Evolutionary conservation across 306 rosid species (phyloP).

Genomic region (Bauhinia variegata): DNA sequence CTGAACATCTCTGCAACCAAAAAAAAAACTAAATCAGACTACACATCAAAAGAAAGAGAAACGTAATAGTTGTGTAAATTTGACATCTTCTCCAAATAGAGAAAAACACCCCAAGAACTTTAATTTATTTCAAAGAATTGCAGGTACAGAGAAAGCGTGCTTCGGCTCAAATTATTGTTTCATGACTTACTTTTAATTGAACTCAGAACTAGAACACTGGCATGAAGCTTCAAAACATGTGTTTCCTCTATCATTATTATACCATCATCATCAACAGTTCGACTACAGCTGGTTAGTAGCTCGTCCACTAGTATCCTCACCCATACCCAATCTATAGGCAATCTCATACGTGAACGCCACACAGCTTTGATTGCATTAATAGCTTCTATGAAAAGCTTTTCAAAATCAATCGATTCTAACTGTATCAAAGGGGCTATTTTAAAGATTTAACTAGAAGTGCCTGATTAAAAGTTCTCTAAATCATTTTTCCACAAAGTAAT

Average conservation of each 20-base stretch:
- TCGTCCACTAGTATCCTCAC: too few relatives aligned
- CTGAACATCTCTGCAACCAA: slow-evolving; percentile 49
- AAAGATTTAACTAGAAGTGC: background rate
- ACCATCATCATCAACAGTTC: background rate
- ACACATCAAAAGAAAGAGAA: too few relatives aligned
- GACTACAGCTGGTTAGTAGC: too few relatives aligned
- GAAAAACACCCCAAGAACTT: background rate
- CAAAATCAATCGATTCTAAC: too few relatives aligned
- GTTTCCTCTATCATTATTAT: background rate
- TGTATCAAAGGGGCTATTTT: too few relatives aligned
- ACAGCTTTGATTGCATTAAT: too few relatives aligned
- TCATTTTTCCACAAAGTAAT: slow-evolving; percentile 9
- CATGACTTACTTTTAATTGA: background rate
- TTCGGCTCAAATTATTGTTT: background rate
- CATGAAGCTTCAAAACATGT: background rate
- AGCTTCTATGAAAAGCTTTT: too few relatives aligned
- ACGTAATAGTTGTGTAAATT: background rate
- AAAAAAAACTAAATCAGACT: slow-evolving; percentile 19
- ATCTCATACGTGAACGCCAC: too few relatives aligned
- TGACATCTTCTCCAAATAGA: background rate
- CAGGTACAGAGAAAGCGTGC: background rate
- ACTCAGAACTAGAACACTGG: background rate
- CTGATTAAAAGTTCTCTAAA: slow-evolving; percentile 19
- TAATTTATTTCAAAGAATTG: background rate
- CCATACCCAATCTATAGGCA: too few relatives aligned